phyloP scores from a whole-genome alignment of 2,329 filamentous ascomycete species.

The Venturia aucupariae region DNA sequence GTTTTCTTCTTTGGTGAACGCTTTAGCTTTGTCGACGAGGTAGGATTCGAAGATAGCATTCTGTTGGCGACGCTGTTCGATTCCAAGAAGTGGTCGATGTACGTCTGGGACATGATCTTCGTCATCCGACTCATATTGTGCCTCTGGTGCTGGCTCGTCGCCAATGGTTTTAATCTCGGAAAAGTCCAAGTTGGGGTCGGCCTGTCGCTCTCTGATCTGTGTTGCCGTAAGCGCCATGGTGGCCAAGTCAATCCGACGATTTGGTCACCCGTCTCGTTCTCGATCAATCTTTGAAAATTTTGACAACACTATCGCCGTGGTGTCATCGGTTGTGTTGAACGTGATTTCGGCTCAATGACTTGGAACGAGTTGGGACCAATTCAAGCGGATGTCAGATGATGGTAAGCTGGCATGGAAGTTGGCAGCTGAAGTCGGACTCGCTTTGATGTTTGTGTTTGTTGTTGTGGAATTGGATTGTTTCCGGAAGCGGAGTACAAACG shows the following conservation, averaged over 20 bases:
- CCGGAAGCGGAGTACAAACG: slow-evolving; percentile 4
- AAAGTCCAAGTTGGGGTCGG: neutral
- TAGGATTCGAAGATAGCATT: slow-evolving; percentile 34
- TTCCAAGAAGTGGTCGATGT: neutral
- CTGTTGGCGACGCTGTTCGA: slow-evolving; percentile 23
- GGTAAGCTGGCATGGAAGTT: neutral
- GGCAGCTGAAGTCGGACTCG: neutral
- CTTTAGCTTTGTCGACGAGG: slow-evolving; percentile 34
- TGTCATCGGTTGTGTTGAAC: neutral
- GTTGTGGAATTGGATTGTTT: neutral
- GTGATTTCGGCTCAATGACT: neutral
- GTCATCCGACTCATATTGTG: neutral
- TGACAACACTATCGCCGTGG: neutral
- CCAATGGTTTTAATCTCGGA: neutral
- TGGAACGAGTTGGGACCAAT: too few relatives aligned
- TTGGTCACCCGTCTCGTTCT: neutral
- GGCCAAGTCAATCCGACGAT: neutral
- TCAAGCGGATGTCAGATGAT: neutral
- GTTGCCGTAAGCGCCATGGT: neutral
- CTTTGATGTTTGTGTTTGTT: slow-evolving; percentile 10
- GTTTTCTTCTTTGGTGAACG: slow-evolving; percentile 19
- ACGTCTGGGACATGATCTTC: neutral
- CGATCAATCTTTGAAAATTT: neutral
- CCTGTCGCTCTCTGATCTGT: neutral
- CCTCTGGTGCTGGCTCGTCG: neutral